Conservation (phyloP, 768 basidiomycete species). For the Lactarius sp. region DNA sequence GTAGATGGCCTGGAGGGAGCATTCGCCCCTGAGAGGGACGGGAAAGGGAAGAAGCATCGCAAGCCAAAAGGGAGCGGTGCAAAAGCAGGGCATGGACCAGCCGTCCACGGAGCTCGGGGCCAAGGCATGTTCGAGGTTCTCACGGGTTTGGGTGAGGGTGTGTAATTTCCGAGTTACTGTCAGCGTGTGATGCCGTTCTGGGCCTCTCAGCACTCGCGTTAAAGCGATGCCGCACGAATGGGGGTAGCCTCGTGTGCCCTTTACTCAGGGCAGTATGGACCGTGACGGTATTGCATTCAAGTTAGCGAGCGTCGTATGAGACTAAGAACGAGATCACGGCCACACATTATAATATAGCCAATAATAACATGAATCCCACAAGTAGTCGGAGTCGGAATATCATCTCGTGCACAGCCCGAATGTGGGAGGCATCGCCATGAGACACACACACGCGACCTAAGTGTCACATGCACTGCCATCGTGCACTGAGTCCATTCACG, state of each 20-base stretch:
- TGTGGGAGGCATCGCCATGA: too few relatives aligned
- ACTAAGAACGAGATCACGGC: neutral
- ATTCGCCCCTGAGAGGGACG: slow-evolving; percentile 13
- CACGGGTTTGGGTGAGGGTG: slow-evolving; percentile 9
- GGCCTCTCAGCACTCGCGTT: neutral
- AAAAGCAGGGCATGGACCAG: neutral
- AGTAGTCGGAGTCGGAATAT: too few relatives aligned
- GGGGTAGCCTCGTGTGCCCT: neutral
- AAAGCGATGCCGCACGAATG: neutral
- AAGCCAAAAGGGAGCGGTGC: slow-evolving; percentile 35
- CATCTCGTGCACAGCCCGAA: too few relatives aligned
- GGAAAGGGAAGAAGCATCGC: slow-evolving; percentile 24
- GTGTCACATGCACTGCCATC: too few relatives aligned
- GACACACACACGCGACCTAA: too few relatives aligned
- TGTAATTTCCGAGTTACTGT: neutral
- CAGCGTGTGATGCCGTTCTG: neutral
- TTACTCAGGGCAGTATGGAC: too few relatives aligned
- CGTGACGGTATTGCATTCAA: neutral
- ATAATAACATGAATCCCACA: neutral
- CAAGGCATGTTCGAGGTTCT: slow-evolving; percentile 18
- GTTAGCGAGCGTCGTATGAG: too few relatives aligned
- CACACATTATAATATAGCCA: neutral
- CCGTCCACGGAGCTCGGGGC: neutral
- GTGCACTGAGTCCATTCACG: too few relatives aligned
- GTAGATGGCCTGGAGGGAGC: slow-evolving; percentile 14